Conservation (phyloP, 345 rosid genomes). For the Tarenaya hassleriana region DNA sequence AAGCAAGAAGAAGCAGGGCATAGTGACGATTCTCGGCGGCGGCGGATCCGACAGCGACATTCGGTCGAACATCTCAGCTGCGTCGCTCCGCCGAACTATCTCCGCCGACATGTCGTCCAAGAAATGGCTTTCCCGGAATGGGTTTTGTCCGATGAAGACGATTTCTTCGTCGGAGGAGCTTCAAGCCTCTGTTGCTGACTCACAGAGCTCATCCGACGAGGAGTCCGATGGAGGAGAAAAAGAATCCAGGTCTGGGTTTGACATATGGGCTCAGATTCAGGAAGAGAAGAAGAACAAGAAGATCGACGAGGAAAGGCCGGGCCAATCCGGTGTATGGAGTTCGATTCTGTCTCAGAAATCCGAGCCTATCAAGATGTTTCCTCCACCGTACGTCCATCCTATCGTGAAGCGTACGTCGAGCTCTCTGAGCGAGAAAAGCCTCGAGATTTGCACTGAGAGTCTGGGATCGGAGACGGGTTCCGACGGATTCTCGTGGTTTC, state of each 20-base stretch:
- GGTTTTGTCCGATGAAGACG: slow-evolving; percentile 47
- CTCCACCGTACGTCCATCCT: slow-evolving; percentile 77
- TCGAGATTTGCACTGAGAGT: slow-evolving; percentile 87
- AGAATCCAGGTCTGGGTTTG: slow-evolving; percentile 24
- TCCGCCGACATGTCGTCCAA: slow-evolving; percentile 86
- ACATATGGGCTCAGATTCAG: slow-evolving; percentile 50
- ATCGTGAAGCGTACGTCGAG: slow-evolving; percentile 44
- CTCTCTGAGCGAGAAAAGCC: slow-evolving; percentile 69
- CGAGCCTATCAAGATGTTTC: slow-evolving; percentile 18
- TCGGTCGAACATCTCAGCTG: slow-evolving; percentile 21
- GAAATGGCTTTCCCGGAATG: slow-evolving; percentile 53
- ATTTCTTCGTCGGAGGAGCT: slow-evolving; percentile 48
- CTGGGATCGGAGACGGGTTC: slow-evolving; percentile 98
- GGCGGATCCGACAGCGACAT: slow-evolving; percentile 4
- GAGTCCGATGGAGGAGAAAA: slow-evolving; percentile 28
- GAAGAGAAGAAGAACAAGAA: slow-evolving; percentile 32
- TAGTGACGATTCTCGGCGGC: slow-evolving; percentile 62
- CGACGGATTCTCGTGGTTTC: slow-evolving; percentile 61
- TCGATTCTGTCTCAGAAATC: slow-evolving; percentile 44
- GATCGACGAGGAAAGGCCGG: slow-evolving; percentile 23
- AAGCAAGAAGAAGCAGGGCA: slow-evolving; percentile 56
- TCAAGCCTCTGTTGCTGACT: slow-evolving; percentile 12
- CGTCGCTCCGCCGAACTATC: slow-evolving; percentile 67
- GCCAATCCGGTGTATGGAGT: slow-evolving; percentile 52
- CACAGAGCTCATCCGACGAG: slow-evolving; percentile 24